Conservation (phyloP, 2,329 filamentous ascomycete genomes). For the Nigrospora sphaerica region DNA sequence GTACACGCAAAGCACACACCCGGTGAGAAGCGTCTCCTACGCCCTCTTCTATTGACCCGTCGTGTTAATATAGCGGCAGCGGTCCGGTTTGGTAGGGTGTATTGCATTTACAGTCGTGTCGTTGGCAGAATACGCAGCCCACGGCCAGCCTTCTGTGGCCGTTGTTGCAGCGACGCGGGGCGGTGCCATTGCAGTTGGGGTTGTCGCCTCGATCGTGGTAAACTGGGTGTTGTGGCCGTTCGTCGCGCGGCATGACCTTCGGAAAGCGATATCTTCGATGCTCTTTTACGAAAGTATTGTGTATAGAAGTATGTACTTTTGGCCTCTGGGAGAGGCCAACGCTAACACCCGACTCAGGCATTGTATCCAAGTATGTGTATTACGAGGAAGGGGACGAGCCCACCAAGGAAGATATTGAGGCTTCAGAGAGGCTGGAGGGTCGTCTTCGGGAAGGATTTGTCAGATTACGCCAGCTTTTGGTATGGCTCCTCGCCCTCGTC, state of each 20-base stretch:
- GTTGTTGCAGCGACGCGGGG: slow-evolving; percentile 40
- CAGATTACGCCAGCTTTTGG: slow-evolving; percentile 47
- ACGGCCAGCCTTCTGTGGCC: slow-evolving; percentile 23
- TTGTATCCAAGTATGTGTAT: slow-evolving; percentile 52
- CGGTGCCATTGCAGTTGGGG: slow-evolving; percentile 43
- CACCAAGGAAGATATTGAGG: slow-evolving; percentile 39
- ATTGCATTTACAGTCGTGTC: slow-evolving; percentile 50
- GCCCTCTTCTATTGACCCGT: neutral
- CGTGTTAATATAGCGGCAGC: slow-evolving; percentile 16
- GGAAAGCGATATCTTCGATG: slow-evolving; percentile 48
- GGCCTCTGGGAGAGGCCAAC: neutral
- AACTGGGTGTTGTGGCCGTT: slow-evolving; percentile 58
- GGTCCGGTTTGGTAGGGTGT: slow-evolving; percentile 52
- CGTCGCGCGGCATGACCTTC: slow-evolving; percentile 50
- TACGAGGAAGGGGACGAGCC: slow-evolving; percentile 48
- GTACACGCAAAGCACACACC: slow-evolving; percentile 46
- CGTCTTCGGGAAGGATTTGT: slow-evolving; percentile 54
- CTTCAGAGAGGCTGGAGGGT: slow-evolving; percentile 52
- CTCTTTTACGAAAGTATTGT: slow-evolving; percentile 51
- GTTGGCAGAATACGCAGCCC: slow-evolving; percentile 28
- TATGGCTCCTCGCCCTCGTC: slow-evolving; percentile 9
- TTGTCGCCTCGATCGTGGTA: slow-evolving; percentile 44
- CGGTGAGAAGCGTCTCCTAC: slow-evolving; percentile 24
- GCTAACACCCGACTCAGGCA: slow-evolving; percentile 19
- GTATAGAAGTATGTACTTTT: slow-evolving; percentile 36